A percentile compares a stretch with the other conserved stretches of the same genome.
Evolutionary conservation across 2,329 filamentous ascomycete genomes (phyloP).

Genomic region (Paecilomyces formosus): DNA sequence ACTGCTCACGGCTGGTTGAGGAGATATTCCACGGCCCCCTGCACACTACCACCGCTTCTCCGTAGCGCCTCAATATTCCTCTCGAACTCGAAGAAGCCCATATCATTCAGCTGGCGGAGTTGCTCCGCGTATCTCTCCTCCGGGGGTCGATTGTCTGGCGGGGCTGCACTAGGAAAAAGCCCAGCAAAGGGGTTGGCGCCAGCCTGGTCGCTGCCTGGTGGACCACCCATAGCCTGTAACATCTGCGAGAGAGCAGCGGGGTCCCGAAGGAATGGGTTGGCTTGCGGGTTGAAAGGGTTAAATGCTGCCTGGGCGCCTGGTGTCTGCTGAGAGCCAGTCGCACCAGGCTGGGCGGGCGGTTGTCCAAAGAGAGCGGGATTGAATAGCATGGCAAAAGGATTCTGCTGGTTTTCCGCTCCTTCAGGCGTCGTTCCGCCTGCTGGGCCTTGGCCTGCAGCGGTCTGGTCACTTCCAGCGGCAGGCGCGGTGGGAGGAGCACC

Average conservation of each 20-base stretch:
- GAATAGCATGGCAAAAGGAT: conserved; percentile 65
- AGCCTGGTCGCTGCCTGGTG: conserved; percentile 18
- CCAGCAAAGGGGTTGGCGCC: conserved; percentile 37
- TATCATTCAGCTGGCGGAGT: conserved; percentile 88
- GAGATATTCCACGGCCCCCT: conserved; percentile 56
- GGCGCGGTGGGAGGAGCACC: conserved; percentile 23
- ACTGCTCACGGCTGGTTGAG: conserved; percentile 23
- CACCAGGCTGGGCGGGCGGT: conserved; percentile 17
- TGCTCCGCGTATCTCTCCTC: conserved; percentile 91
- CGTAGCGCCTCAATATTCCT: conserved; percentile 81
- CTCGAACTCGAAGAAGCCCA: conserved; percentile 98
- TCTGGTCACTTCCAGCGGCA: conserved; percentile 18
- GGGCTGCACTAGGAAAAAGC: conserved; percentile 50
- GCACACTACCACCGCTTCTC: conserved; percentile 85
- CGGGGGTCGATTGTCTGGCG: conserved; percentile 76
- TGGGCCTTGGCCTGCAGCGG: conserved; percentile 22
- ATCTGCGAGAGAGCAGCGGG: conserved; percentile 52
- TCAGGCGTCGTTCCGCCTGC: conserved; percentile 21
- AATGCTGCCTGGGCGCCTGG: conserved; percentile 32
- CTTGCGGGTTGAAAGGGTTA: conserved; percentile 40
- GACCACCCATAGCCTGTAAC: conserved; percentile 44
- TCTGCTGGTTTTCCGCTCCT: conserved; percentile 36
- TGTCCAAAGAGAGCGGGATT: conserved; percentile 34
- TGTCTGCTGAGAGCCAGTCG: conserved; percentile 12
- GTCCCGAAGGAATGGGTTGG: conserved; percentile 53